Conservation (phyloP, 805 yeast genomes). For the Candida pseudofarinosa region DNA sequence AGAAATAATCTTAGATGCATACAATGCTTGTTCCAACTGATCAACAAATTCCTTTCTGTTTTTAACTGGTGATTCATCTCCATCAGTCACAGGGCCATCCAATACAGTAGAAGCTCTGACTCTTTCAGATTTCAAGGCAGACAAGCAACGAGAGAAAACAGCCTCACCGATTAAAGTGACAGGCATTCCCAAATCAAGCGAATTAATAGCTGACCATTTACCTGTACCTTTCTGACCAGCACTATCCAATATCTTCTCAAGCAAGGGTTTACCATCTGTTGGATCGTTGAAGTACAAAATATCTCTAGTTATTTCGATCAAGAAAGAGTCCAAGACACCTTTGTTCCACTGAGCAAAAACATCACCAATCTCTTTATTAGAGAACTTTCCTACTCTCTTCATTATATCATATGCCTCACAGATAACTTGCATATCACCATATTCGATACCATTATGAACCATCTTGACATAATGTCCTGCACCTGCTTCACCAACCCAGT, state of each 20-base stretch:
- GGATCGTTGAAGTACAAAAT: conserved; percentile 83
- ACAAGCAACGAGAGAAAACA: conserved; percentile 92
- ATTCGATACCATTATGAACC: conserved; percentile 99
- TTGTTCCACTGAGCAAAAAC: conserved; percentile 92
- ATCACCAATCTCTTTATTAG: conserved; percentile 88
- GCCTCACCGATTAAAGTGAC: conserved; percentile 98
- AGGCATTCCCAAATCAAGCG: conserved; percentile 96
- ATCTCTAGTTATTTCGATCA: conserved; percentile 95
- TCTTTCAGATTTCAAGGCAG: conserved; percentile 91
- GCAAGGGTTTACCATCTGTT: conserved; percentile 84
- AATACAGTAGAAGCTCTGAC: conserved; percentile 73
- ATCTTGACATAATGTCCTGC: conserved; percentile 98
- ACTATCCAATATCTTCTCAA: conserved; percentile 92
- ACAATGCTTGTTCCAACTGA: conserved; percentile 94
- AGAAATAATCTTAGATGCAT: conserved; percentile 97
- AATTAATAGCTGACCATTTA: conserved; percentile 99
- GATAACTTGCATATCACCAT: conserved; percentile 99
- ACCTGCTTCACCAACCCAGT: conserved; percentile 99
- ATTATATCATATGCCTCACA: conserved; percentile 95
- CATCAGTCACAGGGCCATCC: conserved; percentile 71
- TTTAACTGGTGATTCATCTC: conserved; percentile 54
- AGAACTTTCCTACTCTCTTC: conserved; percentile 89
- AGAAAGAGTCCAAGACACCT: conserved; percentile 96
- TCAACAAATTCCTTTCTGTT: conserved; percentile 84
- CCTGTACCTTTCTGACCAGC: conserved; percentile 99